phyloP scores from a whole-genome alignment of 2,329 filamentous ascomycete genomes.

The Trichoderma polysporum region DNA sequence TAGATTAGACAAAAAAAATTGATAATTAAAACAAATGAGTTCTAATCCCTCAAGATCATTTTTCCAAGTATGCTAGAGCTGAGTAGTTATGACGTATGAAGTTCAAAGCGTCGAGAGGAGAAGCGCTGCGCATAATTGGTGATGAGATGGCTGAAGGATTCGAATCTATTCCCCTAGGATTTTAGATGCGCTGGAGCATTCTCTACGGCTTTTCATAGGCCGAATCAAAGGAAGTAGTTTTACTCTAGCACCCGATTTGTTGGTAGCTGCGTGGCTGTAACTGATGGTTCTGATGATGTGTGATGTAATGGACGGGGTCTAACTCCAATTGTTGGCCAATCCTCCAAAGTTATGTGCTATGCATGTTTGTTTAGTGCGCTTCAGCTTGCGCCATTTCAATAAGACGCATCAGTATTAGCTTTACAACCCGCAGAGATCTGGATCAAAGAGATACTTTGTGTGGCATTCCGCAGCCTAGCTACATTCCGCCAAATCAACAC shows the following conservation, averaged over 20 bases:
- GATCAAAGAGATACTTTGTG: background rate
- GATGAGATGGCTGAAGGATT: constrained; percentile 10
- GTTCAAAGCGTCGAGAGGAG: background rate
- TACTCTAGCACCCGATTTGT: background rate
- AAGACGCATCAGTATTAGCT: background rate
- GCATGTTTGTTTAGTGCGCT: background rate
- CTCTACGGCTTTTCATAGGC: constrained; percentile 2
- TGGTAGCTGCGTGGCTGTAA: background rate
- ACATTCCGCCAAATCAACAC: too few relatives aligned
- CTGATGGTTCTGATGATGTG: background rate
- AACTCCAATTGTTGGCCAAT: background rate
- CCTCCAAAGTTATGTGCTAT: background rate
- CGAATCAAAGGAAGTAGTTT: background rate
- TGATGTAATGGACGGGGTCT: constrained; percentile 13
- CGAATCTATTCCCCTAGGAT: background rate
- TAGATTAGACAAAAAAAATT: too few relatives aligned
- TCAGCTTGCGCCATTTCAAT: constrained; percentile 1
- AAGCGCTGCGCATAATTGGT: background rate
- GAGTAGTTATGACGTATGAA: constrained; percentile 10
- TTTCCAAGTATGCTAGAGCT: background rate
- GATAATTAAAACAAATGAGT: background rate
- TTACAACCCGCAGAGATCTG: background rate
- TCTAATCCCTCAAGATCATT: background rate
- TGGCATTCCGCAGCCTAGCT: background rate
- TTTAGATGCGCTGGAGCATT: background rate